phyloP scores from a whole-genome alignment of 108 stramenopile genomes.

The Chaetoceros muelleri region DNA sequence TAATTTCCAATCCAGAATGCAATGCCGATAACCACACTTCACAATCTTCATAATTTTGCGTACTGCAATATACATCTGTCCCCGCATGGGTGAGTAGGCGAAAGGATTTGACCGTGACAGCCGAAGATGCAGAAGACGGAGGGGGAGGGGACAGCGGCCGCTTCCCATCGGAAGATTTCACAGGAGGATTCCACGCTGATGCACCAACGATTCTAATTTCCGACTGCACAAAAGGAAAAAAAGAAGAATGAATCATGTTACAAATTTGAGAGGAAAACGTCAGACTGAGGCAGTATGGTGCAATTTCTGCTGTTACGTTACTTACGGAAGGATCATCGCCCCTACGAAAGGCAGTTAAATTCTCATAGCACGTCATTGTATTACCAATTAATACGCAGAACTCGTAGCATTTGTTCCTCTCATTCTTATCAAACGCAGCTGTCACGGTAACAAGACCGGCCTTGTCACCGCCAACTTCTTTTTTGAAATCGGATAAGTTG shows the following conservation, averaged over 20 bases:
- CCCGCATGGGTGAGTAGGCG: conserved; percentile 65
- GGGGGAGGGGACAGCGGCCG: background rate
- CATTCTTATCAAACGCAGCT: conserved; percentile 18
- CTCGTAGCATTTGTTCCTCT: conserved; percentile 33
- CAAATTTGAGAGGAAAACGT: conserved; percentile 5
- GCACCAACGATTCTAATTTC: conserved; percentile 68
- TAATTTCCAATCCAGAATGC: conserved; percentile 59
- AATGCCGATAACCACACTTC: conserved; percentile 69
- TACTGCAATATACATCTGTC: conserved; percentile 56
- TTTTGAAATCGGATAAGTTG: background rate
- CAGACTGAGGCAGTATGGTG: background rate
- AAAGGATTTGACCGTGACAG: conserved; percentile 22
- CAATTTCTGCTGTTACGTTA: too few species aligned
- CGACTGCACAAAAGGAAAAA: conserved; percentile 13
- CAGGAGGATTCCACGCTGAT: conserved; percentile 48
- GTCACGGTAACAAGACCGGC: background rate
- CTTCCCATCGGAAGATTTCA: conserved; percentile 3
- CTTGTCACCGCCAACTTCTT: background rate
- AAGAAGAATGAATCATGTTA: background rate
- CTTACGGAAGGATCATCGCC: conserved; percentile 61
- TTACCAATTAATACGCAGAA: conserved; percentile 65
- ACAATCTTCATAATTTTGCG: conserved; percentile 44
- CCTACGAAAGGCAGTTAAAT: conserved; percentile 33
- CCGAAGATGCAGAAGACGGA: background rate
- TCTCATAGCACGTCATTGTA: conserved; percentile 56